Evolutionary conservation across 2,329 filamentous ascomycete genomes (phyloP), one percentile per base, ranked within the genome.

Genomic region (Claviceps sp.): DNA sequence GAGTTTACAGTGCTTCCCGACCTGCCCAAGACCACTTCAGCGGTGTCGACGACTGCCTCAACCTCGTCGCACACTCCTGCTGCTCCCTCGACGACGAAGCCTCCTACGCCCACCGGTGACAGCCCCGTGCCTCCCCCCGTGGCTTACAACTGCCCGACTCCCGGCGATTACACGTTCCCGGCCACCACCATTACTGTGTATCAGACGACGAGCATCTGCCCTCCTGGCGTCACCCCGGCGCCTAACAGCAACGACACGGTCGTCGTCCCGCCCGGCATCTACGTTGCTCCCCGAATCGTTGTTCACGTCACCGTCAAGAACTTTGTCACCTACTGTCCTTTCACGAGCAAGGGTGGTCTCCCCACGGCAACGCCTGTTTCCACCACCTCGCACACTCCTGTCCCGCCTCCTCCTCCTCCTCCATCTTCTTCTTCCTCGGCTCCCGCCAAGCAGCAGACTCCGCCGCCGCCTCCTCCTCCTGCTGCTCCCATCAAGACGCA

Each of bases 111-210:
- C 54, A 55, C 62, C 71, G 37, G 67, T 75, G 16, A 8, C 16
- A 18, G 18, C 22, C 20, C 41, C 53, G 68, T 70, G 49, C 66
- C 70, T 26, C 80, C 77, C 22, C 74, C 75, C 20, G 65, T 74
- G 58, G 65, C 72, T 49, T 69, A 75, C 68, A 70, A 70, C 49
- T 84, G 75, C 75, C 70, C 79, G 51, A 82, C 80, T 46, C 79
- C 85, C 37, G 85, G 85, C 67, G 78, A 77, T 56, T 89, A 88
- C 74, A 88, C 85, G 59, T 81, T 87, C 74, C 81, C 82, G 59
- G 83, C 84, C 54, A 85, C 77, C 59, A 90, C 85, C 56, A 63
- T 86, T 58, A 83, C 79, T 55, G 70, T 89, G 58, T 81, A 75
- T 56, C 72, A 81, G 66, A 77, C 78, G 55, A 85, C 81, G 59